Evolutionary conservation across 2,329 filamentous ascomycete genomes (phyloP), one percentile per base, ranked within the genome.

Genomic region (Didymella pomorum): DNA sequence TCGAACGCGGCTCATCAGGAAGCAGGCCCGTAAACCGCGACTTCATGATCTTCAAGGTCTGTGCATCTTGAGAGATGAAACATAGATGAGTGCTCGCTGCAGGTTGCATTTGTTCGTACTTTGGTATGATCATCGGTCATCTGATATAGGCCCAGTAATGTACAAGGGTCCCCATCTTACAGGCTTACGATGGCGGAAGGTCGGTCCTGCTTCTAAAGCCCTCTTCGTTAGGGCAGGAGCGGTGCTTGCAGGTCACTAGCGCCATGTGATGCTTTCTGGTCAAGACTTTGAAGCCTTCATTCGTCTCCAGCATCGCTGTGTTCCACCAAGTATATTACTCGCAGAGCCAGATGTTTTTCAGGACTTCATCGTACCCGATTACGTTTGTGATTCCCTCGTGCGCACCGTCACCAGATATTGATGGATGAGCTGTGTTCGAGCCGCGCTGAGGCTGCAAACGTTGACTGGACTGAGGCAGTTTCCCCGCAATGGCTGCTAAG

Each of bases 11-110:
- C 35, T 67, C 66, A 72, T 74, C 65, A 72, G 73, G 73, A 75
- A 74, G 59, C 62, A 76, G 74, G 73, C 71, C 74, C 74, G 74
- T 64, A 63, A 67, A 66, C 63, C 64, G 70, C 69, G 69, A 58
- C 42, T 54, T 64, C 52, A 68, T 70, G 68, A 61, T 66, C 51
- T 64, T 56, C 61, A 56, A 55, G 65, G 69, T 67, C 70, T 68
- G 69, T 73, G 72, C 68, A 61, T 56, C 58, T 64, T 56, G 62
- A 62, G 65, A 67, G 61, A 68, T 68, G 71, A 74, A 67, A 69
- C 69, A 71, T 72, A 70, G 60, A 73, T 71, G 64, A 69, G 61
- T 46, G 43, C 67, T 59, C 56, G 66, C 67, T 70, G 67, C 66
- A 50, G 49, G 56, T 47, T 49, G 49, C 59, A 68, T 65, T 54